Base-by-base conservation (phyloP, 1,284 basidiomycete genomes). In the Cryptococcus sp. region DNA sequence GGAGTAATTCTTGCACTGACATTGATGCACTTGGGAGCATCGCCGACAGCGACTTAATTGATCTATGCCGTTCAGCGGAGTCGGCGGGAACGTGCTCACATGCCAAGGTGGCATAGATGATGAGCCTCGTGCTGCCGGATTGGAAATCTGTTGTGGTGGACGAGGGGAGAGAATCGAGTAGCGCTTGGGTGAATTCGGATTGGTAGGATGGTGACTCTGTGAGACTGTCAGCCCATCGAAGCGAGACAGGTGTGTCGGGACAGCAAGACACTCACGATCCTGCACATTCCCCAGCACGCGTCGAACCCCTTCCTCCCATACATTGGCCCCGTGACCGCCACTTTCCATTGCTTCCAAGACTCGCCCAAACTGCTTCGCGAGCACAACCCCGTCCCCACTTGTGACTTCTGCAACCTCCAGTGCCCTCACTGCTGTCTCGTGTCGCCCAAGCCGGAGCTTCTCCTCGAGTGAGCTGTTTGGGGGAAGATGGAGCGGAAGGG, bases 351-450 rank as follows among this genome's bases (percentile, higher is more conserved):
- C 58, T 0, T 23, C 20, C 2, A 65, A 35, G 15, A 68, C 53
- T 0, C 52, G 28, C 2, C 45, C 28, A 0, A 67, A 47, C 1
- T 45, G 52, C 12, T 55, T 21, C 1, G 57, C 64, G 5, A 55
- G 59, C 8, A 21, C 20, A 1, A 8, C 36, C 9, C 55, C 67
- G 1, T 51, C 50, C 3, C 45, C 40, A 8, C 36, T 47, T 24
- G 48, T 35, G 3, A 69, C 40, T 42, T 69, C 62, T 0, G 60
- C 51, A 1, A 65, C 67, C 38, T 75, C 73, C 12, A 71, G 35
- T 0, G 69, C 70, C 8, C 66, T 59, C 7, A 24, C 33, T 4
- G 68, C 68, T 0, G 67, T 67, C 39, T 70, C 68, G 4, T 52
- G 18, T 15, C 58, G 50, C 0, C 59, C 66, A 1, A 54, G 16